These are phyloP conservation scores for Boletus sp. DNA, from an alignment of 768 basidiomycete species.

Conservation along the genomic window DNA sequence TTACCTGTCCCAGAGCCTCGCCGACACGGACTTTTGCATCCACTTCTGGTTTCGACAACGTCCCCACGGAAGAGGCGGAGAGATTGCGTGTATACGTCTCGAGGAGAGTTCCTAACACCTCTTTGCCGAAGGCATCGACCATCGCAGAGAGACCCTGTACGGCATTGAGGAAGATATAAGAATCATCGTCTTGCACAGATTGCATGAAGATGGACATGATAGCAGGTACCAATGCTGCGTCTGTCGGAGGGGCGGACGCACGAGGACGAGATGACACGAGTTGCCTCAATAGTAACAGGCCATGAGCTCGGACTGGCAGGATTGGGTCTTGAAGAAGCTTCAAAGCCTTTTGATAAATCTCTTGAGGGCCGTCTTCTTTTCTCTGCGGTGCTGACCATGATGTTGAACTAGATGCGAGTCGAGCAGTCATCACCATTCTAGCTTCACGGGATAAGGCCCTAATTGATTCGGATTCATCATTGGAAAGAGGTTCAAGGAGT, in stretches of 20 bases:
- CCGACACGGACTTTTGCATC: slow-evolving; percentile 77
- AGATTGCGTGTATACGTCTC: slow-evolving; percentile 62
- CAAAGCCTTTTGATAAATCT: slow-evolving; percentile 82
- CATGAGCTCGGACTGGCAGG: slow-evolving; percentile 92
- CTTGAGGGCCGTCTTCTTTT: slow-evolving; percentile 42
- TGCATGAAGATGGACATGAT: slow-evolving; percentile 87
- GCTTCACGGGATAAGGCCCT: slow-evolving; percentile 73
- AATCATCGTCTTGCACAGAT: slow-evolving; percentile 86
- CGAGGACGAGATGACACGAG: slow-evolving; percentile 50
- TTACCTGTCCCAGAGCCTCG: slow-evolving; percentile 79
- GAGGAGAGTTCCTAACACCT: slow-evolving; percentile 67
- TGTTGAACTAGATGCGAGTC: slow-evolving; percentile 61
- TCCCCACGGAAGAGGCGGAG: slow-evolving; percentile 34
- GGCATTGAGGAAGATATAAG: slow-evolving; percentile 92
- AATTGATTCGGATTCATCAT: slow-evolving; percentile 46
- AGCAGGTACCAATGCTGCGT: slow-evolving; percentile 71
- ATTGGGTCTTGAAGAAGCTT: slow-evolving; percentile 88
- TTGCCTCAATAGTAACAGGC: slow-evolving; percentile 76
- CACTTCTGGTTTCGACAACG: slow-evolving; percentile 58
- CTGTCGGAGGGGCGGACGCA: slow-evolving; percentile 28
- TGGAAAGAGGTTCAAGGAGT: slow-evolving; percentile 57
- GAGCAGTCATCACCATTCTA: slow-evolving; percentile 78
- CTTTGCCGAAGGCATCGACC: slow-evolving; percentile 66
- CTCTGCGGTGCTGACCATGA: slow-evolving; percentile 18
- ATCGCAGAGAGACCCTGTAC: slow-evolving; percentile 88